A percentile compares a stretch with the other conserved stretches of the same genome.
phyloP scores from a whole-genome alignment of 164 flowering plant species.

The Vitis rupestris region DNA sequence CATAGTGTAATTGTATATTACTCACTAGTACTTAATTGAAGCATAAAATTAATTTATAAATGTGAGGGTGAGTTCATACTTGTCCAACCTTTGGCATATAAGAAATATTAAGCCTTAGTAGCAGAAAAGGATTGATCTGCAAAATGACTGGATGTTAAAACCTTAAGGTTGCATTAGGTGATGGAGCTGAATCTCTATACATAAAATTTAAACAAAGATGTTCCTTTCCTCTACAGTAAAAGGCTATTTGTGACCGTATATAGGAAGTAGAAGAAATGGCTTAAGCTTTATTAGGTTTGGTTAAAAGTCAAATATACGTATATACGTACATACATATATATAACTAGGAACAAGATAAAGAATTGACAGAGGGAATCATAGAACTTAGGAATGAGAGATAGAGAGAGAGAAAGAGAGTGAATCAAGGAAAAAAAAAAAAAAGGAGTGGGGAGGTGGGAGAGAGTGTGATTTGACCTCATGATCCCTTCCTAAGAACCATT shows the following conservation, averaged over 20 bases:
- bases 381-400: slow-evolving; percentile 17
- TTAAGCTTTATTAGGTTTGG: slow-evolving; percentile 44
- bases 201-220: background rate
- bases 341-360: slow-evolving; percentile 3
- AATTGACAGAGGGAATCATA: slow-evolving; percentile 19
- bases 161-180: background rate
- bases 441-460: background rate
- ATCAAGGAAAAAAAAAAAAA: background rate
- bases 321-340: no score
- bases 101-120: no score
- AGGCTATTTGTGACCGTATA: slow-evolving; percentile 37
- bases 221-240: slow-evolving; percentile 14
- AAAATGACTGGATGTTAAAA: background rate
- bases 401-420: slow-evolving; percentile 1
- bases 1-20: no score
- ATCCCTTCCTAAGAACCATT: no score
- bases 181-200: background rate
- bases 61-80: no score
- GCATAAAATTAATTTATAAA: no score
- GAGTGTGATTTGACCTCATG: background rate
- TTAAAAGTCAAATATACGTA: slow-evolving; percentile 24
- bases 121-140: no score
- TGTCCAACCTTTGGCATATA: no score
- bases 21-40: no score
- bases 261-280: slow-evolving; percentile 18